These are phyloP conservation scores for Narthecium ossifragum DNA, from an alignment of 106 monocot species.

Conservation along the genomic window DNA sequence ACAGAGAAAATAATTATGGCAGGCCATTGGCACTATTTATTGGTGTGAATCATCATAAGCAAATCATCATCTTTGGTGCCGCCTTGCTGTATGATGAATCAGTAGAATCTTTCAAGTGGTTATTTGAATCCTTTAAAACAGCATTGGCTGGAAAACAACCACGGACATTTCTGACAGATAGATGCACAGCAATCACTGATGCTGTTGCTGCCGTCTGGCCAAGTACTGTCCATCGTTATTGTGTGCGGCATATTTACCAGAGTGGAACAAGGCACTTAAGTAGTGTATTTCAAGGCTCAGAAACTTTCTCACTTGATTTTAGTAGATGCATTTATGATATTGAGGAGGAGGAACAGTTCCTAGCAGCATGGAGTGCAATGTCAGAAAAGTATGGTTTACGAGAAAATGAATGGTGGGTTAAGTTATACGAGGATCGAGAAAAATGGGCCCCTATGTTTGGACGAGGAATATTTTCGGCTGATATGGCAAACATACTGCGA, in stretches of 20 bases:
- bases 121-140: slow-evolving; percentile 45
- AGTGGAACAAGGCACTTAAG: slow-evolving; percentile 15
- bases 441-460: slow-evolving; percentile 26
- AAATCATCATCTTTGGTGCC: slow-evolving; percentile 33
- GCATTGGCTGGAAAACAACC: slow-evolving; percentile 50
- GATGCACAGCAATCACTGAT: slow-evolving; percentile 9
- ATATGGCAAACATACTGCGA: slow-evolving; percentile 18
- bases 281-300: slow-evolving; percentile 20
- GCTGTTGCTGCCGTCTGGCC: slow-evolving; percentile 39
- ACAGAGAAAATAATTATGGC: slow-evolving; percentile 18
- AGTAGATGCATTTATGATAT: slow-evolving; percentile 22
- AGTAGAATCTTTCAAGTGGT: slow-evolving; percentile 42
- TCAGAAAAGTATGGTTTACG: slow-evolving; percentile 28
- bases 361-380: slow-evolving; percentile 20
- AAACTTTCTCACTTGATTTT: slow-evolving; percentile 20
- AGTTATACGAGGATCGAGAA: slow-evolving; percentile 27
- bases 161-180: slow-evolving; percentile 37
- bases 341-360: slow-evolving; percentile 27
- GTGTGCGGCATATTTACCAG: slow-evolving; percentile 29
- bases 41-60: slow-evolving; percentile 58
- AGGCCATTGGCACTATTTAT: slow-evolving; percentile 37
- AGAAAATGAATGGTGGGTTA: slow-evolving; percentile 22
- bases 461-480: slow-evolving; percentile 30
- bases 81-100: slow-evolving; percentile 45
- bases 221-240: slow-evolving; percentile 21